Conservation (phyloP, 192 early-diverging fungal species). For the Coemansia sp. region DNA sequence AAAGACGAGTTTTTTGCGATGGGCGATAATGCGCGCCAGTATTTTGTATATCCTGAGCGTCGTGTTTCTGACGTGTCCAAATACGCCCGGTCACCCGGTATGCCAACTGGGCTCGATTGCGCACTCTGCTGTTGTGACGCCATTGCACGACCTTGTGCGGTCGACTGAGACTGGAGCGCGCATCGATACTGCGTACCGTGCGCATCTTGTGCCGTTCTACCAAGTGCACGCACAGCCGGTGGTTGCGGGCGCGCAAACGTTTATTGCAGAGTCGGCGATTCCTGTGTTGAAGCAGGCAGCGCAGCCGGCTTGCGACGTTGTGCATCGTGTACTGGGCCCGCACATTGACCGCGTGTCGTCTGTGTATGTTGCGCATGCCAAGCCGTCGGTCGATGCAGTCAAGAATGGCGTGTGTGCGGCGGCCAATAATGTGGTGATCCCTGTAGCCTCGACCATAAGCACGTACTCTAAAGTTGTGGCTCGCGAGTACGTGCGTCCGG, state of each 20-base stretch:
- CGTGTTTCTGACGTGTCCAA: conserved; percentile 39
- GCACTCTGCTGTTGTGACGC: conserved; percentile 15
- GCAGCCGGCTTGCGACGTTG: conserved; percentile 21
- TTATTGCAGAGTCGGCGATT: conserved; percentile 24
- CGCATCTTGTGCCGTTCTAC: conserved; percentile 52
- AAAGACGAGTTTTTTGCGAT: conserved; percentile 13
- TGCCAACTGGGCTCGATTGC: conserved; percentile 26
- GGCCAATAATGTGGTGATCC: conserved; percentile 13
- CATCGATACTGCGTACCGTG: conserved; percentile 38
- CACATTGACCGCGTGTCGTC: conserved; percentile 14
- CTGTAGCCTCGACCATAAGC: not conserved
- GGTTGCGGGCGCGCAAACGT: conserved; percentile 9
- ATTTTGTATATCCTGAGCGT: conserved; percentile 34
- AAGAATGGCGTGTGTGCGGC: conserved; percentile 3
- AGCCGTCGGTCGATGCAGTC: conserved; percentile 26
- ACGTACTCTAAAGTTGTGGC: not conserved
- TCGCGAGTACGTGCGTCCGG: conserved; percentile 30
- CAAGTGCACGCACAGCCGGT: conserved; percentile 33
- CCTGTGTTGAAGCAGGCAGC: conserved; percentile 23
- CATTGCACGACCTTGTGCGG: conserved; percentile 19
- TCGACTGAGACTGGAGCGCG: conserved; percentile 45
- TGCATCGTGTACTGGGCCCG: conserved; percentile 23
- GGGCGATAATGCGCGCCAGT: conserved; percentile 20
- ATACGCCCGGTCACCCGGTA: conserved; percentile 22
- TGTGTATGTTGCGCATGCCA: conserved; percentile 19